These are phyloP conservation scores for Penicillium bialowiezense DNA, from an alignment of 495 filamentous ascomycete genomes.

Conservation along the genomic window DNA sequence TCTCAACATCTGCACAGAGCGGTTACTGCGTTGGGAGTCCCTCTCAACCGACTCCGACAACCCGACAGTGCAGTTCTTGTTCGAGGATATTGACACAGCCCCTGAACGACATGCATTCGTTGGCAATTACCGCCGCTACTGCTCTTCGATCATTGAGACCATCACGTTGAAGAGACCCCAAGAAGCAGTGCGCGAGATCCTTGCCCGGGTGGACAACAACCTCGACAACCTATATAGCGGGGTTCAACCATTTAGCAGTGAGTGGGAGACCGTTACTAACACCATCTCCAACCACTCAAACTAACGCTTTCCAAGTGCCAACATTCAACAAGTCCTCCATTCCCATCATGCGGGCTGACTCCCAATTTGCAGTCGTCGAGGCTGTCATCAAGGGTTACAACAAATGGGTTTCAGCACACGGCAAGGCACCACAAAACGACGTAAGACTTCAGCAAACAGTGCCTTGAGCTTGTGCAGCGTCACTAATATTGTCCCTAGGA, in stretches of 20 bases:
- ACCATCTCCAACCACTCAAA: not conserved
- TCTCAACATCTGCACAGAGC: constrained; percentile 72
- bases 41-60: constrained; percentile 78
- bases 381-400: constrained; percentile 87
- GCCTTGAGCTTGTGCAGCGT: not conserved
- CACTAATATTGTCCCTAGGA: constrained; percentile 47
- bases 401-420: constrained; percentile 65
- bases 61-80: constrained; percentile 73
- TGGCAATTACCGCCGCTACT: constrained; percentile 94
- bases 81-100: constrained; percentile 91
- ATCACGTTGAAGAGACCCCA: constrained; percentile 75
- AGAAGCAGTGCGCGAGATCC: constrained; percentile 84
- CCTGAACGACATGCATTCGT: constrained; percentile 95
- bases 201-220: constrained; percentile 69
- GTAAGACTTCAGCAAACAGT: constrained; percentile 20
- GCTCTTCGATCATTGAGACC: constrained; percentile 75
- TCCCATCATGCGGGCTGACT: constrained; percentile 75
- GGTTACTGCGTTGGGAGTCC: constrained; percentile 79
- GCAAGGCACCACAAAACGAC: constrained; percentile 54
- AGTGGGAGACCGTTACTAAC: constrained; percentile 18
- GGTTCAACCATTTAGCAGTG: constrained; percentile 66
- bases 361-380: constrained; percentile 85
- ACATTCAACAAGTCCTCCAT: constrained; percentile 79
- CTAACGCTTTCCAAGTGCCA: constrained; percentile 50
- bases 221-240: constrained; percentile 73